Evolutionary conservation across 2,329 filamentous ascomycete species (phyloP).

Genomic region (Fusarium camptoceras): DNA sequence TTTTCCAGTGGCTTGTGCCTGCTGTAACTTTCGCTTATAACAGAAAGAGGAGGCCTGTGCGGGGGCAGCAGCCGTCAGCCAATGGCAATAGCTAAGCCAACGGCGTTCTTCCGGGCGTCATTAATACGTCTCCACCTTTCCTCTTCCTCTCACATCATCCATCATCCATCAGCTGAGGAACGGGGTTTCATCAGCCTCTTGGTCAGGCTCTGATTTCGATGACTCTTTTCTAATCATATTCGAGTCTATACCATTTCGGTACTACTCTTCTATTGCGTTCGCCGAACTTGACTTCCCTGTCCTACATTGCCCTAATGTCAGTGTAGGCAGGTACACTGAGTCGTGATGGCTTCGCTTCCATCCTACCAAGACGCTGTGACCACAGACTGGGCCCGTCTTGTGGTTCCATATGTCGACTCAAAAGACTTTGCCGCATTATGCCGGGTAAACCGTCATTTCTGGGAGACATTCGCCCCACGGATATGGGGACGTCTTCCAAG

Average conservation of each 20-base stretch:
- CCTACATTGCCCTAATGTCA: neutral
- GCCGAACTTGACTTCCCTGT: neutral
- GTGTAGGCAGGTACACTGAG: neutral
- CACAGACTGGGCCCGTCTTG: constrained; percentile 62
- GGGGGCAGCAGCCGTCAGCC: neutral
- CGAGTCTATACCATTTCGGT: neutral
- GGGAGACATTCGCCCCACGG: constrained; percentile 61
- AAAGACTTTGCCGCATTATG: constrained; percentile 60
- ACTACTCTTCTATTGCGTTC: neutral
- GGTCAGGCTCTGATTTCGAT: neutral
- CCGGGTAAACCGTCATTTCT: constrained; percentile 61
- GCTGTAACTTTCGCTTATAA: neutral
- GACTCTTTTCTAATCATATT: neutral
- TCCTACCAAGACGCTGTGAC: constrained; percentile 64
- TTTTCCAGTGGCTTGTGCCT: constrained; percentile 1
- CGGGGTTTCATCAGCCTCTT: constrained; percentile 3
- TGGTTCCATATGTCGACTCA: constrained; percentile 58
- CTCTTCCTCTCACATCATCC: neutral
- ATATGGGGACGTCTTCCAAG: constrained; percentile 65
- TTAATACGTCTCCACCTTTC: constrained; percentile 17
- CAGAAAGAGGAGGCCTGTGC: constrained; percentile 18
- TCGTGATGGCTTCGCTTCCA: constrained; percentile 55
- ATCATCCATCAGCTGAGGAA: constrained; percentile 31
- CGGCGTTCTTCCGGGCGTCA: neutral
- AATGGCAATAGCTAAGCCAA: neutral